Conservation (phyloP, 2,329 filamentous ascomycete species). For the Apiospora kogelbergensis region DNA sequence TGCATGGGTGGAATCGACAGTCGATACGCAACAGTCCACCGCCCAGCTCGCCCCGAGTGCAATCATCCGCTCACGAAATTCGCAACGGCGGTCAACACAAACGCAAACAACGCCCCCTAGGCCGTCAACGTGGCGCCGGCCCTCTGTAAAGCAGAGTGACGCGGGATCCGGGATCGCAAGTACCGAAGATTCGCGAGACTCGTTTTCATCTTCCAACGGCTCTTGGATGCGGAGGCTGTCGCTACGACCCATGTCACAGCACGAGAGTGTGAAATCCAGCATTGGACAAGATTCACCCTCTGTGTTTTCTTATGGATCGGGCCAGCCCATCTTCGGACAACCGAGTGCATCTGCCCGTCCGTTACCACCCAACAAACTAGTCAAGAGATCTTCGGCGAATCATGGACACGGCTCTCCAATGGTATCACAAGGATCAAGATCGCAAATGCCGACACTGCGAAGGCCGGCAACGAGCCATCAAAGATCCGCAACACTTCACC, state of each 20-base stretch:
- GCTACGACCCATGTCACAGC: conserved; percentile 62
- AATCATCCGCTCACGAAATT: conserved; percentile 27
- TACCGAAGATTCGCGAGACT: conserved; percentile 52
- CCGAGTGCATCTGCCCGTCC: conserved; percentile 39
- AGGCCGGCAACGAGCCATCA: conserved; percentile 80
- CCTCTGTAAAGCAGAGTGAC: conserved; percentile 32
- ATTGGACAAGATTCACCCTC: conserved; percentile 66
- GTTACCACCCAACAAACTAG: conserved; percentile 70
- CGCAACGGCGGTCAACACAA: conserved; percentile 25
- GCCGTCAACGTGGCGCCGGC: conserved; percentile 37
- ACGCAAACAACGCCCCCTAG: conserved; percentile 39
- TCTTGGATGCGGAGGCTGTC: conserved; percentile 76
- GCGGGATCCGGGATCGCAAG: conserved; percentile 32
- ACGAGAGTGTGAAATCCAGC: conserved; percentile 64
- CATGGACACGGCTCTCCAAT: conserved; percentile 45
- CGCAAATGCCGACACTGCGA: conserved; percentile 65
- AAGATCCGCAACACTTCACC: conserved; percentile 68
- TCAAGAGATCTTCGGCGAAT: conserved; percentile 67
- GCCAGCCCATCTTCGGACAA: conserved; percentile 59
- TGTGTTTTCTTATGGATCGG: conserved; percentile 66
- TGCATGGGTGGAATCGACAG: conserved; percentile 30
- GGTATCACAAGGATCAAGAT: conserved; percentile 49
- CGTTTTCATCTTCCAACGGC: conserved; percentile 61
- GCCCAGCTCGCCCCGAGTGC: neutral
- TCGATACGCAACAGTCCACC: conserved; percentile 15